Percentiles rank a stretch among this genome's conserved stretches.
These are phyloP conservation scores for Phytophthora nicotianae DNA, from an alignment of 352 stramenopile species.

Conservation along the genomic window DNA sequence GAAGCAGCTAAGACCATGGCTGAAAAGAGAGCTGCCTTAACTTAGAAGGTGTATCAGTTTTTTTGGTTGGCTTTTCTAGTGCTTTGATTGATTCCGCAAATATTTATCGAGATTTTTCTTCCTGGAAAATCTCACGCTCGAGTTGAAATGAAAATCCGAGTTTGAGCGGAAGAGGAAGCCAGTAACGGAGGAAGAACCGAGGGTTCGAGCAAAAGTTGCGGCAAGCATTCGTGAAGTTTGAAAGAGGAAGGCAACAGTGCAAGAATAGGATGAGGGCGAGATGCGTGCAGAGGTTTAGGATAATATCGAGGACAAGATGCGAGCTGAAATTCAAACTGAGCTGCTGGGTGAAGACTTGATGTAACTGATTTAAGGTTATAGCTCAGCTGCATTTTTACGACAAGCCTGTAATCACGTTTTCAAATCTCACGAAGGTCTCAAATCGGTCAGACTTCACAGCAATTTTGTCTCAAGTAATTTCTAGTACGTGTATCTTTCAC, in stretches of 20 bases:
- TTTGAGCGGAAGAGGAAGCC: conserved; percentile 24
- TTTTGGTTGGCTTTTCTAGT: conserved; percentile 1
- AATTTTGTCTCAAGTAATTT: too few relatives aligned
- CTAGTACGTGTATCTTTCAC: neutral
- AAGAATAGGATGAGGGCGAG: conserved; percentile 12
- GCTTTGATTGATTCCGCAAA: conserved; percentile 2
- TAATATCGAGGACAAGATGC: conserved; percentile 25
- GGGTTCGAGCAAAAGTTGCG: conserved; percentile 20
- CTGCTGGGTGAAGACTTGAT: too few relatives aligned
- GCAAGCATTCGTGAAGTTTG: neutral
- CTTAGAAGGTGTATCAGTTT: neutral
- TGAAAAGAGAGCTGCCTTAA: conserved; percentile 1
- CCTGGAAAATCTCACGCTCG: neutral
- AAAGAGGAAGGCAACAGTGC: too few relatives aligned
- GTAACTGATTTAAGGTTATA: too few relatives aligned
- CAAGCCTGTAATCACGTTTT: neutral
- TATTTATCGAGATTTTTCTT: neutral
- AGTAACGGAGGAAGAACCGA: conserved; percentile 17
- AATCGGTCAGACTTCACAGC: too few relatives aligned
- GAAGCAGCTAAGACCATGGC: neutral
- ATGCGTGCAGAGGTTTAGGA: conserved; percentile 22
- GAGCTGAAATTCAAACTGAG: conserved; percentile 17
- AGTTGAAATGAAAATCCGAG: conserved; percentile 7
- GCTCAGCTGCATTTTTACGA: neutral
- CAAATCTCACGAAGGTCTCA: too few relatives aligned